phyloP scores from a whole-genome alignment of 306 rosid species.

The Luffa acutangula region DNA sequence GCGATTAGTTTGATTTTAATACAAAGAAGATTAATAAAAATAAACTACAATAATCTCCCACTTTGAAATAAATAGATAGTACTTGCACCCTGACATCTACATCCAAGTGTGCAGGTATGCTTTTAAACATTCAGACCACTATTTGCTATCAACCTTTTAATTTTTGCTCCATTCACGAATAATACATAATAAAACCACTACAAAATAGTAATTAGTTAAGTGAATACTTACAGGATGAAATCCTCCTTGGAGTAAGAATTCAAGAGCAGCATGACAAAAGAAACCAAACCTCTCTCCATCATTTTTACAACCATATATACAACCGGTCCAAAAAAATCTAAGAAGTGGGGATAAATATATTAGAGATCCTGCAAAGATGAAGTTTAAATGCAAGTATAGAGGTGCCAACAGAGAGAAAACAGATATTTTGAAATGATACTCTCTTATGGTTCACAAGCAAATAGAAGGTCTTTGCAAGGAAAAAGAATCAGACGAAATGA shows the following conservation, averaged over 20 bases:
- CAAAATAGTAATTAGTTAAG: neutral
- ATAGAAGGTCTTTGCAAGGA: neutral
- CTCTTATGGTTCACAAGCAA: neutral
- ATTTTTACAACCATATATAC: conserved; percentile 80
- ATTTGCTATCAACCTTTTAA: neutral
- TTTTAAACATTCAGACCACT: neutral
- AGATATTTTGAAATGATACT: neutral
- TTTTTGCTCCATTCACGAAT: neutral
- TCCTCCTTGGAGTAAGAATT: conserved; percentile 75
- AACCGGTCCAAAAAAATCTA: conserved; percentile 63
- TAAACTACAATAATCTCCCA: neutral
- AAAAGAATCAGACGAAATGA: neutral
- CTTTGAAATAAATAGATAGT: neutral
- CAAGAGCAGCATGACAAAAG: conserved; percentile 92
- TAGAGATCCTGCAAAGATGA: neutral
- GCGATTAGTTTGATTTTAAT: neutral
- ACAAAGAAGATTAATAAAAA: neutral
- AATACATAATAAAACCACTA: neutral
- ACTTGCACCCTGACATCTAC: neutral
- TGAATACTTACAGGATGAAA: conserved; percentile 73
- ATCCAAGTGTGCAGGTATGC: neutral
- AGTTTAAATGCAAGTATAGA: neutral
- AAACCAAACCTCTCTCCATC: conserved; percentile 89
- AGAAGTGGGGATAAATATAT: neutral
- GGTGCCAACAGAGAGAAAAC: neutral